These are phyloP conservation scores for Mucor lusitanicus DNA, from an alignment of 371 early-diverging fungal genomes.

Conservation along the genomic window DNA sequence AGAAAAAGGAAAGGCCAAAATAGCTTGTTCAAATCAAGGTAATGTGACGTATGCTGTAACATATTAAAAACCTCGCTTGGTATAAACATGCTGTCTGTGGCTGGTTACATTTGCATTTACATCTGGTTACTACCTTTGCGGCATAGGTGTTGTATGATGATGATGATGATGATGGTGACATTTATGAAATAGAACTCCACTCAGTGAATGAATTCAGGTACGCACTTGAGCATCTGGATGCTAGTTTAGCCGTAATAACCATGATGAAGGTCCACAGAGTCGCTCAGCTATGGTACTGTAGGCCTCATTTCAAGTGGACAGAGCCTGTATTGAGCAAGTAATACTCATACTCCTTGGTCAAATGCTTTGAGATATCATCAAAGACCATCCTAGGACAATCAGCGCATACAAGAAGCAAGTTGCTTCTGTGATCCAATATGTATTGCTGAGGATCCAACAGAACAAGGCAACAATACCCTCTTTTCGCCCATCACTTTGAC, in stretches of 20 bases:
- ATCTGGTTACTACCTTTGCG: not conserved
- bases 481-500: too few species aligned
- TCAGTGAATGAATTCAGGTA: not conserved
- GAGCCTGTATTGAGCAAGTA: too few species aligned
- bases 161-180: not conserved
- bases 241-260: not conserved
- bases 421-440: too few species aligned
- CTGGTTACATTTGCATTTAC: not conserved
- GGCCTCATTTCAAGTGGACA: too few species aligned
- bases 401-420: too few species aligned
- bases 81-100: not conserved
- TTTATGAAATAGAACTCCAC: not conserved
- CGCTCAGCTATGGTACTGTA: too few species aligned
- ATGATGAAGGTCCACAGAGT: not conserved
- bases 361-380: too few species aligned
- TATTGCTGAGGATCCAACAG: too few species aligned
- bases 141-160: not conserved
- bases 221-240: not conserved
- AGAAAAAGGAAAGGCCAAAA: slow-evolving; percentile 5
- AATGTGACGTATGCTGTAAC: slow-evolving; percentile 1
- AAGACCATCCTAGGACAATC: too few species aligned
- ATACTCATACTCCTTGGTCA: too few species aligned
- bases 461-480: too few species aligned
- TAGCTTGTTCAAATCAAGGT: not conserved
- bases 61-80: not conserved